Evolutionary conservation across 2,329 filamentous ascomycete genomes (phyloP), one percentile per base, ranked within the genome.

Genomic region (Apiospora sp.): DNA sequence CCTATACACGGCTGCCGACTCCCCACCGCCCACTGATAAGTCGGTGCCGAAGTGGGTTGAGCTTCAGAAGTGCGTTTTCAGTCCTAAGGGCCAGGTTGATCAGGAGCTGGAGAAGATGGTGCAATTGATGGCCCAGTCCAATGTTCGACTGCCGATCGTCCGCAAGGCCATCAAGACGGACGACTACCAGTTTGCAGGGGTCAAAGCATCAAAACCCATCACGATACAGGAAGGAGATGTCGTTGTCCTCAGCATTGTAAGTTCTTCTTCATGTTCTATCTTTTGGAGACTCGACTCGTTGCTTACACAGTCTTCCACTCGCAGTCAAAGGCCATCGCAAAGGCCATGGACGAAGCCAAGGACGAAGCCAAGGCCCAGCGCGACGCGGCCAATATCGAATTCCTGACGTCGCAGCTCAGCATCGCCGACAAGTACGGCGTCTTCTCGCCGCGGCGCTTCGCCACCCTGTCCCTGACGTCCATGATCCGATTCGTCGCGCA

Each of bases 371-470:
- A 6, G 16, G n/a, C 30, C 30, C 67, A 46, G 44, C 4, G 14
- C 16, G 44, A 22, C 16, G 44, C 44, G 44, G 44, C 2, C 44
- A 4, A 19, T 1, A 58, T 19, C 58, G 54, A 67, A 24, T 67
- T 69, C 41, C 19, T 68, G 24, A n/a, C 64, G 5, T 34, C 44
- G 24, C 68, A 61, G 24, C 46, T 58, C 5, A 22, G 58, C 19
- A 34, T 54, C 1, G 49, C 68, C 13, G 48, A 46, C 43, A 24
- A 51, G 1, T 72, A 67, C 24, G 71, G 71, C 24, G 68, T 70
- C 10, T 16, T 34, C 67, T 34, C 70, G 30, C 46, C 67, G 4
- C 51, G 58, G 75, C 83, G 87, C n/a, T 84, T 86, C 41, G 85
- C 74, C 64, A 74, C 75, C 6, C 72, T 73, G 12, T 74, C 76